phyloP scores from a whole-genome alignment of 2,329 filamentous ascomycete genomes.

The Paramyrothecium roridum region DNA sequence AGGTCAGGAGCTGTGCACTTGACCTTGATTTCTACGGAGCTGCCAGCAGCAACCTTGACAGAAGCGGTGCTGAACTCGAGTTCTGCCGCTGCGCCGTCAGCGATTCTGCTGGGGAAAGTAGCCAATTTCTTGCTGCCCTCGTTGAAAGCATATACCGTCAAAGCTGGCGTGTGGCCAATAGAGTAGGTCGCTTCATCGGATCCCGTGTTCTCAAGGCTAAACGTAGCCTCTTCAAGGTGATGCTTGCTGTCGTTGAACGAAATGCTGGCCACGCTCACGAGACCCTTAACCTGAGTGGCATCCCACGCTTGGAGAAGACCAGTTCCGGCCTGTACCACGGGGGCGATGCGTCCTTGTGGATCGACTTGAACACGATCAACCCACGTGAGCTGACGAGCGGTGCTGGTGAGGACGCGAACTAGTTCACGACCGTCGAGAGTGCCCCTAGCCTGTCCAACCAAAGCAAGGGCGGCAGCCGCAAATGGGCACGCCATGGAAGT shows the following conservation, averaged over 20 bases:
- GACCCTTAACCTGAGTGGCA: constrained; percentile 31
- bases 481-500: constrained; percentile 54
- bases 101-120: constrained; percentile 12
- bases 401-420: constrained; percentile 21
- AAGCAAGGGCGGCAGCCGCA: constrained; percentile 33
- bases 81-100: constrained; percentile 10
- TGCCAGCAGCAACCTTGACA: constrained; percentile 24
- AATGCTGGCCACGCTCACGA: constrained; percentile 33
- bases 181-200: constrained; percentile 29
- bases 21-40: constrained; percentile 19
- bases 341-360: constrained; percentile 16
- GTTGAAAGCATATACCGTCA: constrained; percentile 33
- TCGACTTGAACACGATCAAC: constrained; percentile 18
- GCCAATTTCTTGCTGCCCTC: constrained; percentile 2
- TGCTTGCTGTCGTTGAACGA: constrained; percentile 42
- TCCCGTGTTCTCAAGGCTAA: constrained; percentile 37
- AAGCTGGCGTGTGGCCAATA: constrained; percentile 30
- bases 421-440: constrained; percentile 19
- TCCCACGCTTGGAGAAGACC: constrained; percentile 40
- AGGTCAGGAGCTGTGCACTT: constrained; percentile 20
- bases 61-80: constrained; percentile 10
- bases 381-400: constrained; percentile 24
- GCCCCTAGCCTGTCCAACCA: constrained; percentile 24
- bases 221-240: constrained; percentile 27
- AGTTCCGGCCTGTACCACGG: constrained; percentile 38